Conservation (phyloP, 1,284 basidiomycete species). For the Mycosarcoma mackinlayi region DNA sequence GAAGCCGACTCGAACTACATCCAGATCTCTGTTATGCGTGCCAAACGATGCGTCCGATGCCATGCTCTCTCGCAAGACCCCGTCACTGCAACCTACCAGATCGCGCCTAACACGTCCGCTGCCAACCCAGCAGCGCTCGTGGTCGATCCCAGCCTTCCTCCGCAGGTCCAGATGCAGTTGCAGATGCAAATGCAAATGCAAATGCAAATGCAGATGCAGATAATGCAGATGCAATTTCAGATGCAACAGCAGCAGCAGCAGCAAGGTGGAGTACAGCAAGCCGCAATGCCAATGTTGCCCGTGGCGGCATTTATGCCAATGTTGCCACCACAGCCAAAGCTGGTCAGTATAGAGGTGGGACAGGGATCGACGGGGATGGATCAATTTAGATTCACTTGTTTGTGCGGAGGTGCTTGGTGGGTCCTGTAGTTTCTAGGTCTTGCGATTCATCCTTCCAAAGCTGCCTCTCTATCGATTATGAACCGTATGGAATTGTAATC, state of each 20-base stretch:
- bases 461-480: too few relatives aligned
- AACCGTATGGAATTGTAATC: too few relatives aligned
- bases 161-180: slow-evolving; percentile 33
- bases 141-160: slow-evolving; percentile 25
- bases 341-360: slow-evolving; percentile 15
- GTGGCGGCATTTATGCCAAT: slow-evolving; percentile 15
- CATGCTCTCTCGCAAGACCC: slow-evolving; percentile 34
- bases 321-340: slow-evolving; percentile 15
- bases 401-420: slow-evolving; percentile 48
- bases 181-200: slow-evolving; percentile 32
- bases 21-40: slow-evolving; percentile 19
- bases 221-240: slow-evolving; percentile 22
- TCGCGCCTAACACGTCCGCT: not conserved
- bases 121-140: slow-evolving; percentile 1
- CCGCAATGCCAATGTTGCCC: not conserved
- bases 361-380: not conserved
- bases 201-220: slow-evolving; percentile 31
- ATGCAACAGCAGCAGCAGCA: slow-evolving; percentile 16
- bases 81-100: slow-evolving; percentile 14
- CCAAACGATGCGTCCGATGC: slow-evolving; percentile 41
- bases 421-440: slow-evolving; percentile 21
- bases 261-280: slow-evolving; percentile 1
- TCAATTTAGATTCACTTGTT: slow-evolving; percentile 20
- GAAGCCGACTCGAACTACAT: slow-evolving; percentile 1
- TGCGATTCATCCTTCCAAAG: too few relatives aligned